phyloP scores from a whole-genome alignment of 129 eudicot species.

The Arctium minus region DNA sequence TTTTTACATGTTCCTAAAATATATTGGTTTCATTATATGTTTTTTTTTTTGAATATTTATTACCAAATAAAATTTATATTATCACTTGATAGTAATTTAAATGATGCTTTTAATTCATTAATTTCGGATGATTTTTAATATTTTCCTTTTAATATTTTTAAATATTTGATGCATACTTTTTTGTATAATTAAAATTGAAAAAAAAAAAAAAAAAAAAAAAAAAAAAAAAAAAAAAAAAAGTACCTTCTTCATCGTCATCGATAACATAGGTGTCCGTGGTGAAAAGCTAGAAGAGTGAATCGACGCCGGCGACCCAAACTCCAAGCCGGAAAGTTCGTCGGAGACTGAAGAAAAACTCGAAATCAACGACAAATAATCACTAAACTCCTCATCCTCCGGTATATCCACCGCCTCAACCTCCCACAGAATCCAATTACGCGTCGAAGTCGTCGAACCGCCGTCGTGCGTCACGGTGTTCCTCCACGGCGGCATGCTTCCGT shows the following conservation, averaged over 20 bases:
- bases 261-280: conserved; percentile 25
- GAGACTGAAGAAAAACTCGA: conserved; percentile 63
- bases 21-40: too few species aligned
- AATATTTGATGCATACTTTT: not conserved
- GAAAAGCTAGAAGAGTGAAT: conserved; percentile 29
- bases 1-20: too few species aligned
- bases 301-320: conserved; percentile 45
- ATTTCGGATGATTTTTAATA: too few species aligned
- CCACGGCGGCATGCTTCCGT: conserved; percentile 83
- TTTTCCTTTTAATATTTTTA: too few species aligned
- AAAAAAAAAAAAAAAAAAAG: not conserved
- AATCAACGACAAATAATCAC: conserved; percentile 52
- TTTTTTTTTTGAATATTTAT: too few species aligned
- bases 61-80: too few species aligned
- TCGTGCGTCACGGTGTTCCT: conserved; percentile 78
- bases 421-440: conserved; percentile 55
- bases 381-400: conserved; percentile 53
- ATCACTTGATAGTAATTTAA: too few species aligned
- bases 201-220: not conserved
- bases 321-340: conserved; percentile 54
- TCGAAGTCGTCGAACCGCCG: conserved; percentile 26
- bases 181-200: not conserved
- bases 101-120: too few species aligned
- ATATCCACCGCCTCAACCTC: conserved; percentile 51
- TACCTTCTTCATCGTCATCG: conserved; percentile 25